These are phyloP conservation scores for Trichoderma arundinaceum DNA, from an alignment of 2,329 filamentous ascomycete species.

Conservation along the genomic window DNA sequence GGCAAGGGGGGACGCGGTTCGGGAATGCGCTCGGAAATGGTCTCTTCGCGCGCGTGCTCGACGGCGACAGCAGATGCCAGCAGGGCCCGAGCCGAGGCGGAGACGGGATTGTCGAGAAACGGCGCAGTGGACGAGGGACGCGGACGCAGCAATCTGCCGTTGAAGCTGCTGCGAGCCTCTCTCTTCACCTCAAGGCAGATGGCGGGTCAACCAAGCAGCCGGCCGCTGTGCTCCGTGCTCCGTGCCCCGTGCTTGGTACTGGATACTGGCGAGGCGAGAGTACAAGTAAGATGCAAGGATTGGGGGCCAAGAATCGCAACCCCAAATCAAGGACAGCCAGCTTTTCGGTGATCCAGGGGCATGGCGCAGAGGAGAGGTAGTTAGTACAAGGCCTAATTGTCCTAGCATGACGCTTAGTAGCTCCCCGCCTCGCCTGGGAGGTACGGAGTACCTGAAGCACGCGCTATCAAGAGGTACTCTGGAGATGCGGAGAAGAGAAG, in stretches of 20 bases:
- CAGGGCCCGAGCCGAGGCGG: conserved; percentile 15
- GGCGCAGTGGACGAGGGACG: neutral
- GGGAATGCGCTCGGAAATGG: conserved; percentile 17
- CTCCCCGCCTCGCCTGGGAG: neutral
- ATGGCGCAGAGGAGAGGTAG: conserved; percentile 14
- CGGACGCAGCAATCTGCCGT: no score
- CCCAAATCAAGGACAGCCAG: conserved; percentile 10
- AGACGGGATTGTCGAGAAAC: conserved; percentile 21
- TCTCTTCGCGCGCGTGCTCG: conserved; percentile 19
- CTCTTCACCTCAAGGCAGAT: conserved; percentile 6
- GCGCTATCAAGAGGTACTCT: neutral
- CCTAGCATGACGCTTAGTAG: neutral
- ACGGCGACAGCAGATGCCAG: conserved; percentile 11
- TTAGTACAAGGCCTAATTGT: conserved; percentile 5
- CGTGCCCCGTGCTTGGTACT: neutral
- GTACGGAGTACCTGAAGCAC: no score
- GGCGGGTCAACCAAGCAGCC: conserved; percentile 26
- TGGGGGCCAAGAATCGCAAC: conserved; percentile 8
- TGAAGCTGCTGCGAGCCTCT: conserved; percentile 1
- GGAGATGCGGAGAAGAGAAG: neutral
- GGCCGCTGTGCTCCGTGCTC: conserved; percentile 25
- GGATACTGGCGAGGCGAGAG: neutral
- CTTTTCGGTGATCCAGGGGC: conserved; percentile 21
- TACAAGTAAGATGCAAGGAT: conserved; percentile 2
- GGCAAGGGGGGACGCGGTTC: conserved; percentile 8